phyloP scores from a whole-genome alignment of 768 basidiomycete genomes.

The Psilocybe cyanescens region DNA sequence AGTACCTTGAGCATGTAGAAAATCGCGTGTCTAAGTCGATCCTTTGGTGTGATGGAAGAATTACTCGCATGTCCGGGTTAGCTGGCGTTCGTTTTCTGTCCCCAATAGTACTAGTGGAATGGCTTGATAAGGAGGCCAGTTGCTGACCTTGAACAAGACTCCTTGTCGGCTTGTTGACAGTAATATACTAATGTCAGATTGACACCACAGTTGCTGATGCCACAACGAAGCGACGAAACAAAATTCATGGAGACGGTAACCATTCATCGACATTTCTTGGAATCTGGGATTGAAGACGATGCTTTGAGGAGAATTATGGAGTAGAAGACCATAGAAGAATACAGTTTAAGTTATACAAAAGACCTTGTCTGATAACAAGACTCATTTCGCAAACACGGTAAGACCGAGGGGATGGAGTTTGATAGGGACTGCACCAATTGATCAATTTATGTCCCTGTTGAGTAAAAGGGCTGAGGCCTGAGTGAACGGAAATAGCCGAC shows the following conservation, averaged over 20 bases:
- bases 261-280: constrained; percentile 1
- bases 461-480: not conserved
- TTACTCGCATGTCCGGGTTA: not conserved
- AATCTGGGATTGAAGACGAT: not conserved
- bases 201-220: constrained; percentile 7
- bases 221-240: not conserved
- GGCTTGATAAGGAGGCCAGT: not conserved
- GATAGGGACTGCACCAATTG: not conserved
- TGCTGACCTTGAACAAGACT: not conserved
- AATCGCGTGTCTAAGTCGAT: too few relatives aligned
- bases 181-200: constrained; percentile 10
- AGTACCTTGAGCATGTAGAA: too few relatives aligned
- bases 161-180: constrained; percentile 1
- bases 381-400: not conserved
- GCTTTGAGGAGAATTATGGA: not conserved
- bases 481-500: constrained; percentile 13
- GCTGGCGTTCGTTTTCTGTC: not conserved
- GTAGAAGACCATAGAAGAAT: not conserved
- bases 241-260: constrained; percentile 14
- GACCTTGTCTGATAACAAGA: not conserved
- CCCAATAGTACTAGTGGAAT: not conserved
- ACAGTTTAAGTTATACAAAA: not conserved
- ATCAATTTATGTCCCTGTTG: not conserved
- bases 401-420: not conserved
- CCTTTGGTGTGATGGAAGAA: too few relatives aligned